phyloP scores from a whole-genome alignment of 768 basidiomycete species.

The Strobilomyces echinocephalus region DNA sequence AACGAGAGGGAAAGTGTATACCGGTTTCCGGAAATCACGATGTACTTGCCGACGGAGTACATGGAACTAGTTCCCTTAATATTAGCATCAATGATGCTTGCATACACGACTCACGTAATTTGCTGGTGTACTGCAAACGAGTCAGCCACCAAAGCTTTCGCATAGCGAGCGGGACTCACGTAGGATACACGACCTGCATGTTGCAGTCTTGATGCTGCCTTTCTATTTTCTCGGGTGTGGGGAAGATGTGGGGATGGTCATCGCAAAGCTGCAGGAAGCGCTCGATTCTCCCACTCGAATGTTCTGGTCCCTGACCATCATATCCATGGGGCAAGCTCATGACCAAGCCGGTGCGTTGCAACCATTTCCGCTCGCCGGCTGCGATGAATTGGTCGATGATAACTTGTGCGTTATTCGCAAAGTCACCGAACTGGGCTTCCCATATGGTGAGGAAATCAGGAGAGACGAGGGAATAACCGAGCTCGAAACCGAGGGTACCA shows the following conservation, averaged over 20 bases:
- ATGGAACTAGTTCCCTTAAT: conserved; percentile 62
- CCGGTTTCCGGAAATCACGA: conserved; percentile 97
- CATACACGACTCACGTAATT: conserved; percentile 60
- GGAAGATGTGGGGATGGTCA: conserved; percentile 91
- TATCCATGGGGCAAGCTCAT: conserved; percentile 92
- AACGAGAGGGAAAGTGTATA: conserved; percentile 31
- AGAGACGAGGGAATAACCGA: conserved; percentile 97
- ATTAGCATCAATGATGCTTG: conserved; percentile 1
- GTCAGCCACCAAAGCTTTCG: conserved; percentile 3
- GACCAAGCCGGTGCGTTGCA: conserved; percentile 88
- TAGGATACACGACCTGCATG: conserved; percentile 98
- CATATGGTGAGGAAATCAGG: conserved; percentile 90
- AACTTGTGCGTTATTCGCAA: conserved; percentile 94
- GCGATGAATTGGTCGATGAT: conserved; percentile 99
- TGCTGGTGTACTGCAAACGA: conserved; percentile 68
- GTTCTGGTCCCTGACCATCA: conserved; percentile 98
- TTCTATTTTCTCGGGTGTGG: conserved; percentile 82
- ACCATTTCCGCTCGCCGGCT: conserved; percentile 95
- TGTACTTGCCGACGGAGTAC: conserved; percentile 95
- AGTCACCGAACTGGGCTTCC: conserved; percentile 99
- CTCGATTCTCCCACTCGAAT: conserved; percentile 93
- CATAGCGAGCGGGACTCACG: conserved; percentile 45
- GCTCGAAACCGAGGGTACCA: conserved; percentile 92
- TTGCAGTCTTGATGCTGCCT: conserved; percentile 99
- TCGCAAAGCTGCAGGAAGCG: conserved; percentile 97